phyloP scores from a whole-genome alignment of 768 basidiomycete genomes.

The Strobilomyces dryophilus region DNA sequence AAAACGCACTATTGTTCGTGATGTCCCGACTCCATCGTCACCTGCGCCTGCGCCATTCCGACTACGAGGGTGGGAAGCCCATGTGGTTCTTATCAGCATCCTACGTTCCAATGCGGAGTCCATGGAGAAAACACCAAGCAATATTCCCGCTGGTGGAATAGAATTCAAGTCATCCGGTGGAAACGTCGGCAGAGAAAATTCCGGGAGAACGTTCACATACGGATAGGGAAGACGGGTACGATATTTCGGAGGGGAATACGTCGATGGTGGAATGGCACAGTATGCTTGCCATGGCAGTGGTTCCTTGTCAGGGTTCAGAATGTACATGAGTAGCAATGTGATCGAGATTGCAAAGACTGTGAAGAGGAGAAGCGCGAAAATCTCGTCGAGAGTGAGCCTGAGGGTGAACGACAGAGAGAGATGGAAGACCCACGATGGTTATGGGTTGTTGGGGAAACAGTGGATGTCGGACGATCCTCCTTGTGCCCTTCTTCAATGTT shows the following conservation, averaged over 20 bases:
- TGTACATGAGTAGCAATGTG: slow-evolving; percentile 84
- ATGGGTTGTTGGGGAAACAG: slow-evolving; percentile 77
- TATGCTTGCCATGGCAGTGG: slow-evolving; percentile 93
- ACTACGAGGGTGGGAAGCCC: slow-evolving; percentile 80
- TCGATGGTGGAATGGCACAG: slow-evolving; percentile 64
- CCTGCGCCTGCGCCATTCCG: slow-evolving; percentile 67
- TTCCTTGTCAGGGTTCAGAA: slow-evolving; percentile 94
- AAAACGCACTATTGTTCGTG: slow-evolving; percentile 83
- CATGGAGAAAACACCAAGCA: slow-evolving; percentile 87
- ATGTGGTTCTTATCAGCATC: slow-evolving; percentile 83
- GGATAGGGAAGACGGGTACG: slow-evolving; percentile 39
- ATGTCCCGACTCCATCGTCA: slow-evolving; percentile 70
- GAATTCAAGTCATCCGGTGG: slow-evolving; percentile 70
- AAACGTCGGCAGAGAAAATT: slow-evolving; percentile 43
- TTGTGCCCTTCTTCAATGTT: slow-evolving; percentile 49
- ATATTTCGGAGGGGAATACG: slow-evolving; percentile 42
- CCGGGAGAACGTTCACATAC: slow-evolving; percentile 31
- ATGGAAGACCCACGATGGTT: slow-evolving; percentile 58
- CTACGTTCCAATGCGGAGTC: slow-evolving; percentile 83
- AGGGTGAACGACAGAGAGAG: background rate
- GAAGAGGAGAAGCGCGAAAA: slow-evolving; percentile 70
- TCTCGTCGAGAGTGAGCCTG: slow-evolving; percentile 37
- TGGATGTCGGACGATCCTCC: slow-evolving; percentile 62
- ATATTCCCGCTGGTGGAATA: slow-evolving; percentile 78
- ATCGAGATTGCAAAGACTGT: slow-evolving; percentile 77